phyloP scores from a whole-genome alignment of 2,329 filamentous ascomycete species.

The Pseudogymnoascus sp. region DNA sequence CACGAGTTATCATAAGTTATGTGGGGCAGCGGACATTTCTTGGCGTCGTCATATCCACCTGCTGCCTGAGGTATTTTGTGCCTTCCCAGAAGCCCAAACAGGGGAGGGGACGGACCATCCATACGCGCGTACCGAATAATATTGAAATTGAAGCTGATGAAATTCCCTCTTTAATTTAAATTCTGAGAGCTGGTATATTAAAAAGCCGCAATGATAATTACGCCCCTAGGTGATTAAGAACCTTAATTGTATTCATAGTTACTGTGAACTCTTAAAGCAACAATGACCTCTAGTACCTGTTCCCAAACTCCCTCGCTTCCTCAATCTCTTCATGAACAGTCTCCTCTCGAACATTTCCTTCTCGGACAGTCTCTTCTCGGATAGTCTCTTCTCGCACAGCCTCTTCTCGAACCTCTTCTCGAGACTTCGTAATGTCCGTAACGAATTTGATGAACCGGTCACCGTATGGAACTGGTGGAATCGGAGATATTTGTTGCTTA shows the following conservation, averaged over 20 bases:
- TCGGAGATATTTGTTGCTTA: constrained; percentile 80
- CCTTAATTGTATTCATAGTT: not conserved
- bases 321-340: not conserved
- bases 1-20: not conserved
- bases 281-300: not conserved
- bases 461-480: constrained; percentile 83
- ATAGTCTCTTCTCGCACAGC: not conserved
- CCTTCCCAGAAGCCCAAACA: not conserved
- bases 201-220: not conserved
- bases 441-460: constrained; percentile 93
- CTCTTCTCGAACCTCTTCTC: constrained; percentile 53
- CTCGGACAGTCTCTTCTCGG: not conserved
- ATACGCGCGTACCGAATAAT: not conserved
- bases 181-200: not conserved
- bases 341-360: not conserved
- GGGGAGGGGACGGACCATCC: not conserved
- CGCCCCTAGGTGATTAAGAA: not conserved
- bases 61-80: not conserved
- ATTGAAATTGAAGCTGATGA: not conserved
- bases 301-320: not conserved
- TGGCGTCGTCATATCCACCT: not conserved
- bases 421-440: constrained; percentile 79
- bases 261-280: not conserved
- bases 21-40: not conserved
- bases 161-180: not conserved